Conservation (phyloP, 176 grass and related monocot species). For the Carex cristatella region DNA sequence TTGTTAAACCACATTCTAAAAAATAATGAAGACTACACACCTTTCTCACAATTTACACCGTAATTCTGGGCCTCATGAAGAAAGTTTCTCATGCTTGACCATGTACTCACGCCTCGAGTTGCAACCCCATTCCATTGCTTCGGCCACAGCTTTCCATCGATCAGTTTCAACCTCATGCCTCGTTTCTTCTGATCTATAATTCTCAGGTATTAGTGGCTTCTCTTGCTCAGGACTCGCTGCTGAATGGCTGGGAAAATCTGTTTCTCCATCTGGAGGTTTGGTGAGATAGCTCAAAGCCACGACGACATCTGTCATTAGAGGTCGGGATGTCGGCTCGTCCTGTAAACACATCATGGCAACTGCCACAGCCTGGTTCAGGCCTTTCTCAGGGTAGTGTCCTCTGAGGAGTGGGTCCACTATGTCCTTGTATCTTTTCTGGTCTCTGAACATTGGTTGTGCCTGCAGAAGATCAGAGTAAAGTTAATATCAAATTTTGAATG, state of each 20-base stretch:
- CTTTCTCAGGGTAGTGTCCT: constrained; percentile 55
- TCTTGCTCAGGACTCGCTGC: constrained; percentile 14
- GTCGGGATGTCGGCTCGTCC: constrained; percentile 55
- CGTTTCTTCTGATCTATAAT: neutral
- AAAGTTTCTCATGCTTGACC: neutral
- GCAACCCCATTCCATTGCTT: constrained; percentile 57
- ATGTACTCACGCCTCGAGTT: constrained; percentile 37
- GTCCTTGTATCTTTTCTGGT: constrained; percentile 50
- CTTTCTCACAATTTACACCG: neutral
- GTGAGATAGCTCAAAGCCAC: constrained; percentile 58
- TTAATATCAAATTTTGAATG: constrained; percentile 18
- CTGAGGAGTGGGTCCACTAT: constrained; percentile 66
- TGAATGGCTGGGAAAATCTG: constrained; percentile 1
- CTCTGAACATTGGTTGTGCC: constrained; percentile 63
- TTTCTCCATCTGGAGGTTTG: constrained; percentile 20
- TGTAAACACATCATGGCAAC: constrained; percentile 86
- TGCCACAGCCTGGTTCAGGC: constrained; percentile 57
- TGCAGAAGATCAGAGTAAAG: constrained; percentile 35
- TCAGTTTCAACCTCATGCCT: constrained; percentile 11
- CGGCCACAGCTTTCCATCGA: constrained; percentile 38
- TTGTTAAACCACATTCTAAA: neutral
- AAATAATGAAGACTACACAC: neutral
- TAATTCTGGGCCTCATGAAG: neutral
- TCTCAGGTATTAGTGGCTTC: neutral
- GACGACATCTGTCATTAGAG: constrained; percentile 70